Base-by-base conservation (phyloP, 805 yeast species). In the Yarrowia divulgata region DNA sequence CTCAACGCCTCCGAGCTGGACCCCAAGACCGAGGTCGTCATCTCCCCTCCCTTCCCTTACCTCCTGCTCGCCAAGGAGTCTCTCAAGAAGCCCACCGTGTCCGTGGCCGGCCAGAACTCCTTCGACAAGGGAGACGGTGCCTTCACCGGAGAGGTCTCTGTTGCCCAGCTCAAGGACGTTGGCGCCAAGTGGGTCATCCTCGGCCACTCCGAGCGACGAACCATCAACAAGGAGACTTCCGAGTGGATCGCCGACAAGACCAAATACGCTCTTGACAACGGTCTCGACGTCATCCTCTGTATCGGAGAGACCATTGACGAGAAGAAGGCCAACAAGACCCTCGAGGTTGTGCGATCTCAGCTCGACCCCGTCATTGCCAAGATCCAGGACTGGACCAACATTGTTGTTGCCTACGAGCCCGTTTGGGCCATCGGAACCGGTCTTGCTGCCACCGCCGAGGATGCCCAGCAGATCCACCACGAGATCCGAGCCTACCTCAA, bases 361-460 rank as follows among this genome's bases (percentile, higher is more conserved):
- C 85, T 94, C 78, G 85, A 87, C 74, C 97, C 98, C 72, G 98
- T 90, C 72, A 82, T 90, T 77, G 90, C 87, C 79, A 84, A 89
- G 71, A 88, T 92, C 72, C 77, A 80, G 77, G 98, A 93, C 88
- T 94, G 98, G 98, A 77, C 90, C 73, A 85, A 90, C 81, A 85
- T 95, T 74, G 98, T 95, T 74, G 83, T 95, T 81, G 99, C 99
- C 78, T 95, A 95, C 85, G 99, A 95, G 85, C 99, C 99, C 77
- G 97, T 95, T 75, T 95, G 99, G 99, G 99, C 99, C 77, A 95
- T 95, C 77, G 99, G 99, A 81, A 93, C 98, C 76, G 99, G 99
- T 79, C 88, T 95, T 79, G 97, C 98, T 77, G 98, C 99, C 72
- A 95, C 99, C 76, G 93, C 99, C 75, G 91, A 90, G 75, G 99